Percentiles rank a stretch among this genome's conserved stretches.
phyloP scores from a whole-genome alignment of 495 filamentous ascomycete genomes.

The Extremus antarcticus region DNA sequence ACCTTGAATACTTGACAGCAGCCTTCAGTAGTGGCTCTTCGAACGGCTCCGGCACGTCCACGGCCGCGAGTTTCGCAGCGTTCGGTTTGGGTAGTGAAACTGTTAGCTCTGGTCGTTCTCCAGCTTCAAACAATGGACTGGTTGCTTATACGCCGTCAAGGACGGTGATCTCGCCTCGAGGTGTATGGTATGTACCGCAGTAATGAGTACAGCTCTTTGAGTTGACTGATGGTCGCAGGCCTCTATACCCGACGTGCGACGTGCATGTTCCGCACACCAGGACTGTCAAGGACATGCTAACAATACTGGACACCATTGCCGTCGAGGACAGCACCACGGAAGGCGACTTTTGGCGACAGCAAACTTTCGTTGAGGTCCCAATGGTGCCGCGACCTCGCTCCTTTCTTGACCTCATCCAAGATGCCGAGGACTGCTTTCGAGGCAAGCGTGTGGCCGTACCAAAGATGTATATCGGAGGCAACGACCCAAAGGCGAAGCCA shows the following conservation, averaged over 20 bases:
- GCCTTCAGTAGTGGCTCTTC: constrained; percentile 31
- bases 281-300: constrained; percentile 27
- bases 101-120: not conserved
- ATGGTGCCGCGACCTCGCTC: constrained; percentile 3
- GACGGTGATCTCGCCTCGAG: constrained; percentile 26
- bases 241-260: constrained; percentile 31
- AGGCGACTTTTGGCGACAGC: constrained; percentile 30
- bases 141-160: constrained; percentile 21
- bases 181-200: constrained; percentile 22
- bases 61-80: constrained; percentile 26
- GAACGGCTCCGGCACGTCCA: constrained; percentile 23
- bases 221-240: constrained; percentile 2
- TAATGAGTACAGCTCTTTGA: no score
- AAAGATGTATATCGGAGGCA: constrained; percentile 24
- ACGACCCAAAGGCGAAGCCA: constrained; percentile 18
- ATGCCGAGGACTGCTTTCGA: constrained; percentile 6
- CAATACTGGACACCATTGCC: constrained; percentile 23
- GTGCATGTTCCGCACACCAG: constrained; percentile 27
- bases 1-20: constrained; percentile 27
- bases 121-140: not conserved
- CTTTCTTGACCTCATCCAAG: not conserved
- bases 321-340: constrained; percentile 15
- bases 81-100: constrained; percentile 23
- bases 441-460: constrained; percentile 28
- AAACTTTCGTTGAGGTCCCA: constrained; percentile 20